Conservation (phyloP, 495 filamentous ascomycete genomes). For the Aspergillus hancockii region DNA sequence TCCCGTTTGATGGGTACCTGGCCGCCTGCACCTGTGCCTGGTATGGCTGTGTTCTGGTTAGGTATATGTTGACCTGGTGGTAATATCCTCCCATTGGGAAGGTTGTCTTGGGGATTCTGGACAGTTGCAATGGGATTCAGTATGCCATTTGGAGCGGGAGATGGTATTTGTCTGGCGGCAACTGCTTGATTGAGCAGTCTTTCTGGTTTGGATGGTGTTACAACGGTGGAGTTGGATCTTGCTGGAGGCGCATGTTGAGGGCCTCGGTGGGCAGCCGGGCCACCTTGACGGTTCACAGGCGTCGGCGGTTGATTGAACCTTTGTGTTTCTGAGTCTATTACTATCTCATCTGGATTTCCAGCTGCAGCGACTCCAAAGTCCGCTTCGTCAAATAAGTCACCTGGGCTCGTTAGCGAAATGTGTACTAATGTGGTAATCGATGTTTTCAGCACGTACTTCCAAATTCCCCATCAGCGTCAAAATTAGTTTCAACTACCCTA, state of each 20-base stretch:
- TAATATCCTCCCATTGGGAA: slow-evolving; percentile 24
- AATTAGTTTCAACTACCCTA: slow-evolving; percentile 18
- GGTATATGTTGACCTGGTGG: slow-evolving; percentile 25
- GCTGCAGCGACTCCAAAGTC: slow-evolving; percentile 64
- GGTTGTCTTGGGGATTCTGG: slow-evolving; percentile 22
- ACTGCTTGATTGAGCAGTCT: slow-evolving; percentile 30
- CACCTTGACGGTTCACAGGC: slow-evolving; percentile 28
- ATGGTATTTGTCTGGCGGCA: slow-evolving; percentile 23
- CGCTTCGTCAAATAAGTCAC: slow-evolving; percentile 70
- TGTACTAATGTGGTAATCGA: neutral
- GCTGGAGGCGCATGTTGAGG: slow-evolving; percentile 20
- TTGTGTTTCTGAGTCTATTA: slow-evolving; percentile 33
- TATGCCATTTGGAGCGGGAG: slow-evolving; percentile 26
- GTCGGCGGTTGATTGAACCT: slow-evolving; percentile 32
- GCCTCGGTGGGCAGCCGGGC: slow-evolving; percentile 26
- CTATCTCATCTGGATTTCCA: slow-evolving; percentile 66
- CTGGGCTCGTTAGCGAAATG: slow-evolving; percentile 33
- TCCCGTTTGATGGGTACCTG: slow-evolving; percentile 34
- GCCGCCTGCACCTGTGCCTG: slow-evolving; percentile 17
- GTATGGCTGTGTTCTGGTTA: slow-evolving; percentile 8
- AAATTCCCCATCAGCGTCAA: slow-evolving; percentile 58
- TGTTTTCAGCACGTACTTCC: slow-evolving; percentile 53
- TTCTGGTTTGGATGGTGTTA: slow-evolving; percentile 49
- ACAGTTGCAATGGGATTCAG: slow-evolving; percentile 21
- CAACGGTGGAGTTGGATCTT: slow-evolving; percentile 27